Conservation (phyloP, 768 basidiomycete genomes). For the Lentinus tigrinus region DNA sequence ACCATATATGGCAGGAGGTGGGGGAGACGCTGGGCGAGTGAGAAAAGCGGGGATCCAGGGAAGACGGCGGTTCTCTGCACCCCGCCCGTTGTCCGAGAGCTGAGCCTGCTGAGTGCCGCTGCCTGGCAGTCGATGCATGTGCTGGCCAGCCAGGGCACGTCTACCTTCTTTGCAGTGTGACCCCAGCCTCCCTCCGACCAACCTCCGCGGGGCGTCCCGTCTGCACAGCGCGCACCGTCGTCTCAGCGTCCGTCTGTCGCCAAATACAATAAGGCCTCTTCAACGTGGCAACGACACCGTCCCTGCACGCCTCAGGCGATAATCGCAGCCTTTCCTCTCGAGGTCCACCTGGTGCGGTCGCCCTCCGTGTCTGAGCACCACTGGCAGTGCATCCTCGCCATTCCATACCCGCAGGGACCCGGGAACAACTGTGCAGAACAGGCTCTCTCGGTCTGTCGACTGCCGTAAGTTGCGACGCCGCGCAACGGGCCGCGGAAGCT, state of each 20-base stretch:
- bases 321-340: conserved; percentile 12
- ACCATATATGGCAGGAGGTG: conserved; percentile 16
- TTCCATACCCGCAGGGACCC: background rate
- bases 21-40: background rate
- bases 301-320: conserved; percentile 8
- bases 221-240: conserved; percentile 3
- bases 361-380: background rate
- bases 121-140: conserved; percentile 31
- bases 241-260: conserved; percentile 10
- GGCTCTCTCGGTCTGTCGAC: conserved; percentile 10
- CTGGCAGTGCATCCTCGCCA: background rate
- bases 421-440: conserved; percentile 3
- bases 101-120: conserved; percentile 14
- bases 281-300: conserved; percentile 27
- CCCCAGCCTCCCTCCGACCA: background rate
- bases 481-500: conserved; percentile 27
- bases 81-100: too few species aligned
- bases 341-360: conserved; percentile 7
- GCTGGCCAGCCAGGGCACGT: conserved; percentile 14
- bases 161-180: background rate
- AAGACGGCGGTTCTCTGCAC: background rate
- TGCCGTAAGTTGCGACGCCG: conserved; percentile 22
- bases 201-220: background rate
- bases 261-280: conserved; percentile 25
- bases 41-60: background rate